Base-by-base conservation (phyloP, 331 rosid genomes). In the Cucumis variabilis region DNA sequence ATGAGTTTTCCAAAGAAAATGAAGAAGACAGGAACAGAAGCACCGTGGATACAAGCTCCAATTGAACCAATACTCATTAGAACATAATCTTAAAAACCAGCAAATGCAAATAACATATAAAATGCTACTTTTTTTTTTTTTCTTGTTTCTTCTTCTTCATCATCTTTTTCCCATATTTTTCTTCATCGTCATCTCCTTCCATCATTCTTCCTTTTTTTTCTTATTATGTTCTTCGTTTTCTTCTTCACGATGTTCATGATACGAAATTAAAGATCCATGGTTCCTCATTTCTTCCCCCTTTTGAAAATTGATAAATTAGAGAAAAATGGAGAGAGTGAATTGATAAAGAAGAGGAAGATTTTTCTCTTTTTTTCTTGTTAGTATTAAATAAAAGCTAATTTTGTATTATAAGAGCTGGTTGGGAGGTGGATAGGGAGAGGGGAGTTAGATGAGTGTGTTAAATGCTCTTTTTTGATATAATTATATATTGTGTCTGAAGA, bases 1-100 rank as follows among this genome's bases (percentile, higher is more conserved):
- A 97, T 97, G 90, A 97, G 69, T 87, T 95, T 93, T 41, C 99
- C 99, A 83, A 97, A 97, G 94, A 93, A 97, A 85, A 97, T 93
- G 75, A 97, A 97, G 93, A 97, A 97, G 78, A 97, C 90, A 7
- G 99, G 99, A 21, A 95, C 96, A 19, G 99, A 94, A 87, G 98
- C 98, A 5, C 99, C 99, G 84, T 97, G 99, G 85, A 95, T 25
- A 80, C 94, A 90, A 60, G 99, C 99, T n/a, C 99, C 99, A 46
- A 95, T 41, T 19, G 98, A 95, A 48, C 98, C 99, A 82, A 93
- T 1, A 3, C 79, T 85, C 98, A 97, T 97, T 25, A 97, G 83
- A 7, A 95, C 77, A 72, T 63, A 94, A 85, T 97, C 99, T 88
- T 93, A 93, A 6, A 88, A 91, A 83, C 95, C 98, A 44, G 99